Evolutionary conservation across 2,329 filamentous ascomycete species (phyloP).

Genomic region (Sporothrix mexicana): DNA sequence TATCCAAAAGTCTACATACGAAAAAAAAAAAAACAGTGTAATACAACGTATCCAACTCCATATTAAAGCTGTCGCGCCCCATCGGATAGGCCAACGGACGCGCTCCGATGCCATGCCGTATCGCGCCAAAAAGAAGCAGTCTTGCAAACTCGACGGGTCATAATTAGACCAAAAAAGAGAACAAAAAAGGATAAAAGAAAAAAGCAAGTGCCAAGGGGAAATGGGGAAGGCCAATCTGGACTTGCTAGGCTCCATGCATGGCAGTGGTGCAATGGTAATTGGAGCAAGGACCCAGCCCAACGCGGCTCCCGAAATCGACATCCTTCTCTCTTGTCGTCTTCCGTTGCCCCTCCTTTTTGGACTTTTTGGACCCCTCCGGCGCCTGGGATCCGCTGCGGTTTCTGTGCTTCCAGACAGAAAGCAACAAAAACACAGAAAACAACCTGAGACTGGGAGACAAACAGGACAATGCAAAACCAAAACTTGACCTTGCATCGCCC

Average conservation of each 20-base stretch:
- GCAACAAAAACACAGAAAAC: too few relatives aligned
- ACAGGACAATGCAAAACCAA: too few relatives aligned
- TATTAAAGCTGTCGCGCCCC: neutral
- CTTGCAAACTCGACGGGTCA: neutral
- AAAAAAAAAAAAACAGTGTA: neutral
- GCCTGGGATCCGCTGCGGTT: constrained; percentile 6
- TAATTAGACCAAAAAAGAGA: neutral
- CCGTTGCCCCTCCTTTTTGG: constrained; percentile 3
- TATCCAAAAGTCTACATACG: neutral
- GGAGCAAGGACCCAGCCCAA: neutral
- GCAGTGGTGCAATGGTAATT: neutral
- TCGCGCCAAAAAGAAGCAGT: neutral
- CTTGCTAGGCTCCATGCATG: neutral
- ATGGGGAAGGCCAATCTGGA: neutral
- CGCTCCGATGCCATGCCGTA: constrained; percentile 10
- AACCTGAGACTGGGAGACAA: too few relatives aligned
- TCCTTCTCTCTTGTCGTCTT: neutral
- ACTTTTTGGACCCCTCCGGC: neutral
- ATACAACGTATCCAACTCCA: neutral
- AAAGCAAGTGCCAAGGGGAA: neutral
- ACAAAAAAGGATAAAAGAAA: neutral
- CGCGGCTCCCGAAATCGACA: neutral
- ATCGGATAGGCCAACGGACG: neutral
- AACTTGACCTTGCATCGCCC: neutral
- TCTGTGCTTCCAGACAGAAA: neutral